Percentiles rank a stretch among this genome's conserved stretches.
Evolutionary conservation across 805 yeast genomes (phyloP).

Genomic region (Isabelozyma gotoi): DNA sequence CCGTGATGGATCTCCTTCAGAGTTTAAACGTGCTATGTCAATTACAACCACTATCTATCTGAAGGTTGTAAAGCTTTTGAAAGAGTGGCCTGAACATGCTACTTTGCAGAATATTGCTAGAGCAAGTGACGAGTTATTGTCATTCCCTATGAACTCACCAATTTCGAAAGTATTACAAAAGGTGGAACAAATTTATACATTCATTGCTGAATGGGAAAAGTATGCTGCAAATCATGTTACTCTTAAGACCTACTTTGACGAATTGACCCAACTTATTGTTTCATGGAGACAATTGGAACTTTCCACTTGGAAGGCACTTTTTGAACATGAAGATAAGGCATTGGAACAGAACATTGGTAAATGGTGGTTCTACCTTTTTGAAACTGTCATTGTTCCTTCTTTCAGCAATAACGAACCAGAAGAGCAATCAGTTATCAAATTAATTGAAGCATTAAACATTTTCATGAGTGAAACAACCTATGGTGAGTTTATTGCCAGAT

Average conservation of each 20-base stretch:
- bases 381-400: constrained; percentile 61
- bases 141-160: constrained; percentile 65
- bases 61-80: constrained; percentile 44
- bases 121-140: constrained; percentile 64
- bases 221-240: constrained; percentile 82
- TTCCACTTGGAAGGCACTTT: constrained; percentile 78
- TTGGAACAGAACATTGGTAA: constrained; percentile 56
- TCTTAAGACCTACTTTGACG: constrained; percentile 52
- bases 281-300: constrained; percentile 90
- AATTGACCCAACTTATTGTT: constrained; percentile 68
- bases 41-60: constrained; percentile 33
- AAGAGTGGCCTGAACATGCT: constrained; percentile 94
- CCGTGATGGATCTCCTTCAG: constrained; percentile 56
- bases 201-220: constrained; percentile 89
- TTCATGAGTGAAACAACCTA: constrained; percentile 73
- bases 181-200: constrained; percentile 81
- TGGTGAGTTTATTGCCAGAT: constrained; percentile 70
- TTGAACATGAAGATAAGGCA: constrained; percentile 58
- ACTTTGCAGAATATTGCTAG: constrained; percentile 68
- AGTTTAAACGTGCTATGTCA: constrained; percentile 58
- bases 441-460: constrained; percentile 61
- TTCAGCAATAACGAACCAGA: constrained; percentile 33
- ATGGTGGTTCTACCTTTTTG: constrained; percentile 93
- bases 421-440: constrained; percentile 8
- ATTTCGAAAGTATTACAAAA: constrained; percentile 76